Evolutionary conservation across 1,139 yeast genomes (phyloP), one percentile per base, ranked within the genome.

Genomic region (Pichia sp.): DNA sequence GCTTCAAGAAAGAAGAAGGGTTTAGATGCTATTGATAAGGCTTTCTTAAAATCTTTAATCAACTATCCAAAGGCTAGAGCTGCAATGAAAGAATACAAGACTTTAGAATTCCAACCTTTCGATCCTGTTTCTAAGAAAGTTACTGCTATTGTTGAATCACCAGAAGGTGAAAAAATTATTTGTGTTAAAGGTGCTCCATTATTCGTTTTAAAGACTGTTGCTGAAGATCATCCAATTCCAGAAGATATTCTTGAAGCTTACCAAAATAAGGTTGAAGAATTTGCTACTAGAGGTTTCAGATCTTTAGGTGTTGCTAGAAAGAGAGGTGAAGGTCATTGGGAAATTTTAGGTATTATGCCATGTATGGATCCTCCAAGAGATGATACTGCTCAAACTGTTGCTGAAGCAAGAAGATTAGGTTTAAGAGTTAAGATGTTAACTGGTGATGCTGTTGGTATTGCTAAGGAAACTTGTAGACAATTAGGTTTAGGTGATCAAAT

Each of bases 291-390:
- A 82, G 96, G 96, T 82, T 87, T 87, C 95, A 80, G 96, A 75
- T 89, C 96, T 65, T 78, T 87, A 67, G 96, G 96, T 86, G 96
- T 87, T 76, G 96, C 96, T 62, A 87, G 95, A 80, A 87, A 87
- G 94, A 84, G 95, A 83, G 96, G 95, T 74, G 96, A 87, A 71
- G 96, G 95, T 69, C 95, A 87, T 82, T 87, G 96, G 96, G 96
- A 87, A 77, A 84, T 87, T 63, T 78, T 87, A 66, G 96, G 96
- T 75, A 90, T 87, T 76, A 87, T 87, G 95, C 95, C 96, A 70
- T 87, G 95, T 80, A 87, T 87, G 92, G 96, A 87, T 73, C 96
- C 96, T 66, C 96, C 96, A 74, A 86, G 96, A 82, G 95, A 87
- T 69, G 96, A 87, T 70, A 87, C 96, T 79, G 96, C 96, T 68